phyloP scores from a whole-genome alignment of 257 asterid genomes.

The Datura wrightii region DNA sequence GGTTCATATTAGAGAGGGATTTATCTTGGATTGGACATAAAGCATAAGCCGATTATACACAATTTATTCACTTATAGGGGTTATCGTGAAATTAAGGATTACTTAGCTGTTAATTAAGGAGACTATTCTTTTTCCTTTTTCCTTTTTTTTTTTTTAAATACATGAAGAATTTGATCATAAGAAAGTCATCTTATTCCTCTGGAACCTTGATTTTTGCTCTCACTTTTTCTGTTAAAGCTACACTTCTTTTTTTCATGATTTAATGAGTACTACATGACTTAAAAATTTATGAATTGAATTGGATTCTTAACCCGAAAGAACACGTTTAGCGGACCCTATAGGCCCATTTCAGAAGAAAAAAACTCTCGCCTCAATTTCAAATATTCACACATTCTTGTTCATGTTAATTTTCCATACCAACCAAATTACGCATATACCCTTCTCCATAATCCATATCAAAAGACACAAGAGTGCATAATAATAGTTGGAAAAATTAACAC shows the following conservation, averaged over 20 bases:
- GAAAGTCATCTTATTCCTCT: not conserved
- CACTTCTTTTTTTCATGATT: not conserved
- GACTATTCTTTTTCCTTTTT: not conserved
- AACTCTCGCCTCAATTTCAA: not conserved
- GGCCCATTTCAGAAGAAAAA: slow-evolving; percentile 39
- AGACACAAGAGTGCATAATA: too few relatives aligned
- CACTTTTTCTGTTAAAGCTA: slow-evolving; percentile 27
- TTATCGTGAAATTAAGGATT: not conserved
- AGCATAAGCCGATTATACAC: too few relatives aligned
- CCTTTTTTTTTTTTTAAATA: not conserved
- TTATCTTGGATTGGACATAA: too few relatives aligned
- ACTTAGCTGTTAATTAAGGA: slow-evolving; percentile 10
- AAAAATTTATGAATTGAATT: not conserved
- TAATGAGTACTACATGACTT: not conserved
- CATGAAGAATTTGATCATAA: not conserved
- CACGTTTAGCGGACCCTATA: slow-evolving; percentile 53
- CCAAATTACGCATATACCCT: not conserved
- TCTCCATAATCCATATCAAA: not conserved
- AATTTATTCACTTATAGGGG: too few relatives aligned
- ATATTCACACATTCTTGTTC: not conserved
- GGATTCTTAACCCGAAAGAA: slow-evolving; percentile 42
- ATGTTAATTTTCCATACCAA: not conserved
- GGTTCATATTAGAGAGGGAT: too few relatives aligned
- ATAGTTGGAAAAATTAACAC: not conserved
- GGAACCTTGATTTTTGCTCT: not conserved